Percentiles rank a stretch among this genome's conserved stretches.
phyloP scores from a whole-genome alignment of 352 stramenopile genomes.

The Peronospora tabacina region DNA sequence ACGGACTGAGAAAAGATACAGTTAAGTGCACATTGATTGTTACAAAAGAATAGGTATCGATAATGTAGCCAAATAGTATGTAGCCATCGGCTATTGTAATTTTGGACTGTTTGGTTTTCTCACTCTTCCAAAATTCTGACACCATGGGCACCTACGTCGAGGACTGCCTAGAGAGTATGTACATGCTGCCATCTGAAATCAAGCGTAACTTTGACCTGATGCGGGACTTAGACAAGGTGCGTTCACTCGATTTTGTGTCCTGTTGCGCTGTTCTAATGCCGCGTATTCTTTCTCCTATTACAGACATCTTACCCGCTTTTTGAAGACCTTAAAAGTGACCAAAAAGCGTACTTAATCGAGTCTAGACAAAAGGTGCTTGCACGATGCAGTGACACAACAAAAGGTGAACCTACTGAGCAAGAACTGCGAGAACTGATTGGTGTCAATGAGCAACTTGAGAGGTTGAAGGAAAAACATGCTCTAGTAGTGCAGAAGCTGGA shows the following conservation, averaged over 20 bases:
- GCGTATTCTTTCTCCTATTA: background rate
- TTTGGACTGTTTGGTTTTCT: background rate
- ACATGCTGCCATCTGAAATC: slow-evolving; percentile 84
- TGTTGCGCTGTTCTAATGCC: slow-evolving; percentile 5
- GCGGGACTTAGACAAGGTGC: slow-evolving; percentile 81
- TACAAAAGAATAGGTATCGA: too few species aligned
- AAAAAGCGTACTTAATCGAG: slow-evolving; percentile 54
- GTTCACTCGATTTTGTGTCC: background rate
- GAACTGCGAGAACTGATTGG: slow-evolving; percentile 65
- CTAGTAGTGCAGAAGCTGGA: slow-evolving; percentile 80
- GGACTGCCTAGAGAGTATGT: slow-evolving; percentile 85
- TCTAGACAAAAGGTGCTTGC: slow-evolving; percentile 53
- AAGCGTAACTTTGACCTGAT: slow-evolving; percentile 88
- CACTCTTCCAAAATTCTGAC: background rate
- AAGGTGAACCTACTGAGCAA: slow-evolving; percentile 46
- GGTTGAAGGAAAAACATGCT: slow-evolving; percentile 50
- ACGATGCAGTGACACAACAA: slow-evolving; percentile 42
- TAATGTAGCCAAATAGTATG: too few species aligned
- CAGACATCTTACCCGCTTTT: slow-evolving; percentile 73
- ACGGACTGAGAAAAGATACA: too few species aligned
- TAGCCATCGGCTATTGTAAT: background rate
- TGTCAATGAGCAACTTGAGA: slow-evolving; percentile 37
- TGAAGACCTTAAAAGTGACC: slow-evolving; percentile 58
- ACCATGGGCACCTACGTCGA: slow-evolving; percentile 83
- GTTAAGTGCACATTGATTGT: too few species aligned